Conservation (phyloP, 805 yeast genomes). For the Spencermartinsiella europaea region DNA sequence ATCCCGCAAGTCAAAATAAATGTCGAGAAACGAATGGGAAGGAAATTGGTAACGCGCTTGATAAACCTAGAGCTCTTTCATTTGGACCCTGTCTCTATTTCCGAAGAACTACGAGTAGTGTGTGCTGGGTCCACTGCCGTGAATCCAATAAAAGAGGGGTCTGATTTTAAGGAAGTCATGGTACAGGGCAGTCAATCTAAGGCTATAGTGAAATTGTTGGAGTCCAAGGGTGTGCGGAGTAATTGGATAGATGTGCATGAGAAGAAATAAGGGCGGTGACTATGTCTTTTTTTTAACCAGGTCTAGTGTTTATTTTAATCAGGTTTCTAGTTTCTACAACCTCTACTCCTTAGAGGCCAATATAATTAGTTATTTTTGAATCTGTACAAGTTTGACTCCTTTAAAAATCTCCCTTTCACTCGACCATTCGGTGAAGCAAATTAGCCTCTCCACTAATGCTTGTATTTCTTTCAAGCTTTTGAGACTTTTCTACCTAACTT, state of each 20-base stretch:
- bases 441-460: too few species aligned
- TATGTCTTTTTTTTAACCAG: too few species aligned
- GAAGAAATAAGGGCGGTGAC: slow-evolving; percentile 9
- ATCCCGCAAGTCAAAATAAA: slow-evolving; percentile 62
- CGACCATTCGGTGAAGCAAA: too few species aligned
- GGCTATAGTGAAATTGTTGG: slow-evolving; percentile 52
- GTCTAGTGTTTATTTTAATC: too few species aligned
- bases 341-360: too few species aligned
- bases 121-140: slow-evolving; percentile 89
- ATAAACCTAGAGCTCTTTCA: slow-evolving; percentile 63
- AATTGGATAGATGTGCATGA: slow-evolving; percentile 44
- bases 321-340: too few species aligned
- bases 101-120: slow-evolving; percentile 63
- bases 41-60: slow-evolving; percentile 72
- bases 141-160: slow-evolving; percentile 36
- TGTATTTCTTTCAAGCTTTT: too few species aligned
- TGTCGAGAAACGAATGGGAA: slow-evolving; percentile 74
- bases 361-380: too few species aligned
- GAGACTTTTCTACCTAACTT: too few species aligned
- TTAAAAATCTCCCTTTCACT: too few species aligned
- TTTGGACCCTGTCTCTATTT: slow-evolving; percentile 58
- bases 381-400: too few species aligned
- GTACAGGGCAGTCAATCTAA: slow-evolving; percentile 90
- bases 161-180: slow-evolving; percentile 60
- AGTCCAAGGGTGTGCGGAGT: slow-evolving; percentile 56